These are phyloP conservation scores for Tephrocybe rancida DNA, from an alignment of 768 basidiomycete species.

Conservation along the genomic window DNA sequence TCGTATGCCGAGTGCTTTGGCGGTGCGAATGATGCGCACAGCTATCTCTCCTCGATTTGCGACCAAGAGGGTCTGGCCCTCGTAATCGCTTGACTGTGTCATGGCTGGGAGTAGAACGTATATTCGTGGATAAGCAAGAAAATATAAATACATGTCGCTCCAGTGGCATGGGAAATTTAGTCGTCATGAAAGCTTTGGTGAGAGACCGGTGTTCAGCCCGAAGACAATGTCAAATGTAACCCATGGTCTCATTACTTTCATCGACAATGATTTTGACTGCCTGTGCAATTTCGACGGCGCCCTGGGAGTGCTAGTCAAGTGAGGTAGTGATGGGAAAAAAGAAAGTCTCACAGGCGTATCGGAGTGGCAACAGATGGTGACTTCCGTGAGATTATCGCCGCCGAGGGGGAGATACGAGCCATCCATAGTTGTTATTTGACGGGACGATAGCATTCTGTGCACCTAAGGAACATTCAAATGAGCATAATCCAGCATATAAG, in stretches of 20 bases:
- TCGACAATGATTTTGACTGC: slow-evolving; percentile 58
- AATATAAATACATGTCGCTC: neutral
- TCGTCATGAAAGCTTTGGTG: neutral
- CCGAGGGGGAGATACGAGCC: slow-evolving; percentile 45
- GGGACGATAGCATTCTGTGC: slow-evolving; percentile 40
- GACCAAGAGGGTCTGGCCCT: slow-evolving; percentile 56
- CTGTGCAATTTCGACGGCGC: slow-evolving; percentile 9
- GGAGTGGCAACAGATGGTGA: slow-evolving; percentile 68
- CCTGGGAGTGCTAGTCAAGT: neutral
- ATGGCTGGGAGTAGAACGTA: too few species aligned
- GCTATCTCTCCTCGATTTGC: slow-evolving; percentile 79
- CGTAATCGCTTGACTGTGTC: slow-evolving; percentile 7
- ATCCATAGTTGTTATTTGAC: slow-evolving; percentile 49
- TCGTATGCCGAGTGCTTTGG: slow-evolving; percentile 48
- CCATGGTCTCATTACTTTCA: slow-evolving; percentile 43
- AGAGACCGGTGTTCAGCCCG: neutral
- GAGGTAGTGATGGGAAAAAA: too few species aligned
- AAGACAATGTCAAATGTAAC: slow-evolving; percentile 19
- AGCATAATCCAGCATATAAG: neutral
- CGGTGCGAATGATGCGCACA: slow-evolving; percentile 60
- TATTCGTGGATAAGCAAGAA: neutral
- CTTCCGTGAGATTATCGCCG: slow-evolving; percentile 44
- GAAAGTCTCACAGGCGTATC: slow-evolving; percentile 58
- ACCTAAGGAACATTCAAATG: slow-evolving; percentile 36
- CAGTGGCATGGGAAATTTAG: neutral